Percentiles rank a stretch among this genome's conserved stretches.
Conservation (phyloP, 2,329 filamentous ascomycete genomes). For the Ambrosiella cleistominuta region DNA sequence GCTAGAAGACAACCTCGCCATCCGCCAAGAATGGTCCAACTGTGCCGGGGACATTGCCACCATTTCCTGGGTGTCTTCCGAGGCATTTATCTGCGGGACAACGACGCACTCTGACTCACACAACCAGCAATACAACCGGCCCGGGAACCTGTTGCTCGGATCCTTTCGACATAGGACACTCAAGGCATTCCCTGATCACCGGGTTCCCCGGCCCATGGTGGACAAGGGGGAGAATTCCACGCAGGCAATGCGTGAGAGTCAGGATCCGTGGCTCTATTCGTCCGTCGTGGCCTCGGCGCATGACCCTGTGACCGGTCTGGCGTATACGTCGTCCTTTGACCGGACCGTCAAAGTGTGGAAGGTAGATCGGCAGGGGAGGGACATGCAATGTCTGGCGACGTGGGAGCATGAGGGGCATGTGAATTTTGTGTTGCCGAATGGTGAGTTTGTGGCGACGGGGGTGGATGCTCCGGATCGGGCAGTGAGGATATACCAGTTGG, state of each 20-base stretch:
- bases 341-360: conserved; percentile 42
- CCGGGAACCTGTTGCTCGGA: conserved; percentile 42
- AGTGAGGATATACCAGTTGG: conserved; percentile 37
- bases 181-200: conserved; percentile 36
- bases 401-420: conserved; percentile 42
- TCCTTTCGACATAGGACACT: conserved; percentile 28
- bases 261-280: conserved; percentile 46
- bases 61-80: conserved; percentile 36
- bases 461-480: conserved; percentile 36
- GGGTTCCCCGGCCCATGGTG: conserved; percentile 36
- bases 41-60: conserved; percentile 45
- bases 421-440: conserved; percentile 39
- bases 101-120: conserved; percentile 44
- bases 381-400: conserved; percentile 26
- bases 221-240: conserved; percentile 36
- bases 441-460: conserved; percentile 36
- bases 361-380: conserved; percentile 21
- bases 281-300: conserved; percentile 46
- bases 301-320: conserved; percentile 26
- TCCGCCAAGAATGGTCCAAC: conserved; percentile 38
- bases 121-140: conserved; percentile 50
- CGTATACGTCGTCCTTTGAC: conserved; percentile 46
- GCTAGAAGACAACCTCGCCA: conserved; percentile 33
- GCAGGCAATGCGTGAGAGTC: conserved; percentile 37
- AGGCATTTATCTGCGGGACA: conserved; percentile 42